Evolutionary conservation across 148 eudicot genomes (phyloP), one percentile per base, ranked within the genome.

Genomic region (Rhododendron williamsianum): DNA sequence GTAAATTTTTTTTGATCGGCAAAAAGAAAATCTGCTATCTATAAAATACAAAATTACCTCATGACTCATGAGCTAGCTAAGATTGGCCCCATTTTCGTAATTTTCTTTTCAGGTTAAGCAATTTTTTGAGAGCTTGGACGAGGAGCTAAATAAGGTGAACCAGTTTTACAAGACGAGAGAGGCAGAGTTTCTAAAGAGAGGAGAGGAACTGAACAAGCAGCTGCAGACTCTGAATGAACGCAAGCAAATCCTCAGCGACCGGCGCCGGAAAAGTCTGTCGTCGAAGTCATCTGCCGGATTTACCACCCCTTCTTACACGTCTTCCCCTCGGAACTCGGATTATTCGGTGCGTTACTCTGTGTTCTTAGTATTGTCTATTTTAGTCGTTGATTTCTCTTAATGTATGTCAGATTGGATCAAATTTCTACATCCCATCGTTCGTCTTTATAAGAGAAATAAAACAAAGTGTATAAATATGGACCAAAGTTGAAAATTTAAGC

Each of bases 91-190:
- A 51, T 48, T 51, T 80, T 80, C 13, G 2, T 49, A 23, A 49
- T 48, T 80, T 80, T 5, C 19, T 54, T 81, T 52, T 63, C 86
- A 92, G 98, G 95, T 95, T 8, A 92, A 80, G 84, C 60, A 48
- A 81, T 96, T 93, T 83, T 93, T 96, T 45, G 91, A 88, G 77
- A 89, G 35, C 78, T 89, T 96, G 86, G 98, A 96, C 12, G 93
- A 91, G 60, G 99, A 96, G 86, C 92, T 95, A 1, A 91, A 93
- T 16, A 96, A 96, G 85, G 99, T 96, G 88, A 95, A 96, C 84
- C 87, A 87, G 18, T 96, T 96, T 82, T 95, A 96, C 89, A 88
- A 78, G 49, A 86, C 81, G 7, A 96, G 91, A 87, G 99, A 96
- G 84, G 86, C 77, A 0, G 97, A 96, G 80, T 91, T 95, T 80